A percentile compares a stretch with the other conserved stretches of the same genome.
Evolutionary conservation across 805 yeast species (phyloP).

Genomic region (Candida maris): DNA sequence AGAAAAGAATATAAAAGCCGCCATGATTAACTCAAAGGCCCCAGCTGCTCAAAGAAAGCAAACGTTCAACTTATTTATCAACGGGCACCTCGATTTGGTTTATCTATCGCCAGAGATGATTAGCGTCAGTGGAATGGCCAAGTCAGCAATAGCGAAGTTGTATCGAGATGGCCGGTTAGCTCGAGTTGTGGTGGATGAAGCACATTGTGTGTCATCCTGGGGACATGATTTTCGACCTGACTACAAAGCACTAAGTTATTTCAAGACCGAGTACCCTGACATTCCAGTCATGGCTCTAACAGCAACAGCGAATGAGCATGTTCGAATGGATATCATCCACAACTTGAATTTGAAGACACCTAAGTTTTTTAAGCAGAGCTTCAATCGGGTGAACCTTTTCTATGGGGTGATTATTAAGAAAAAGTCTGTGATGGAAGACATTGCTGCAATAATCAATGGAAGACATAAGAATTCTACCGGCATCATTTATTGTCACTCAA

Average conservation of each 20-base stretch:
- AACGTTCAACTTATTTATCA: conserved; percentile 57
- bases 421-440: conserved; percentile 51
- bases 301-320: conserved; percentile 94
- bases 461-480: conserved; percentile 66
- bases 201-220: conserved; percentile 98
- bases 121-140: conserved; percentile 66
- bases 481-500: conserved; percentile 90
- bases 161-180: conserved; percentile 60
- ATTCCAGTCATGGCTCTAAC: conserved; percentile 95
- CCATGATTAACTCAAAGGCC: conserved; percentile 81
- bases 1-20: conserved; percentile 68
- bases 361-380: conserved; percentile 77
- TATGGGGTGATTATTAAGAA: conserved; percentile 74
- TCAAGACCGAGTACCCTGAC: conserved; percentile 69
- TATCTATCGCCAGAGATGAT: conserved; percentile 96
- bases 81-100: conserved; percentile 69
- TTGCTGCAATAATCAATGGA: conserved; percentile 49
- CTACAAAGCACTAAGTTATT: conserved; percentile 73
- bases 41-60: conserved; percentile 57
- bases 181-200: conserved; percentile 91
- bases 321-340: conserved; percentile 77
- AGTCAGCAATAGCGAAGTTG: conserved; percentile 55
- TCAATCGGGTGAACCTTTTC: conserved; percentile 80
- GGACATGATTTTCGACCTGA: conserved; percentile 98
- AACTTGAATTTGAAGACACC: conserved; percentile 64